Base-by-base conservation (phyloP, 148 eudicot species). In the Polygonum maritimum region DNA sequence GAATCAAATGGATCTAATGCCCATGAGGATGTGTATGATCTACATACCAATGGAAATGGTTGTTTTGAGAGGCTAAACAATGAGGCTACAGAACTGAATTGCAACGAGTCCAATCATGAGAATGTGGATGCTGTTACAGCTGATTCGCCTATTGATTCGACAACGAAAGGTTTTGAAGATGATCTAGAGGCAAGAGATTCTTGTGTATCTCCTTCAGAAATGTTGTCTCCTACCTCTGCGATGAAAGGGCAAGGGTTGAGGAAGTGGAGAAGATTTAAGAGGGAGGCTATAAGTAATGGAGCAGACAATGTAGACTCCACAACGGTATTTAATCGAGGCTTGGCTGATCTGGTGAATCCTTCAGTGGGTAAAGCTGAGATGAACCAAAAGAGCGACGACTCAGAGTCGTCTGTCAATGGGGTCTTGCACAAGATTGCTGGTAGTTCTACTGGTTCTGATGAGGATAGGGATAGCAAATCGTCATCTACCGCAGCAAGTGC, bases 251-350 rank as follows among this genome's bases (percentile, higher is more conserved):
- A 48, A 26, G 96, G 97, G 38, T 77, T 90, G 78, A 94, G 80
- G 87, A 94, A 94, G 63, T 92, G 98, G 98, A 85, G 85, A 67
- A 82, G 98, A 83, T 79, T 88, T 69, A 84, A 62, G 73, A 82
- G 98, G 81, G 89, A 82, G 7, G 21, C 73, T 33, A 40, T 15
- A 55, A 82, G 79, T 78, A 90, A 87, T 44, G 81, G 81, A 47
- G 76, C 48, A 39, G 54, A 76, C 52, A 82, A 48, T 78, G 13
- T 74, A 0, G 90, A 88, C 76, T 69, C 76, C 49, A 60, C 76
- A 55, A 82, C 78, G 77, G 54, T 81, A 18, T 49, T 84, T 75
- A 92, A 87, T 77, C 84, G 94, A 76, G 39, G 52, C 55, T 39
- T 84, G 2, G 51, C 57, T 39, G 80, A 76, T 67, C 21, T 67